These are phyloP conservation scores for Trametes cubensis DNA, from an alignment of 768 basidiomycete genomes.

Conservation along the genomic window DNA sequence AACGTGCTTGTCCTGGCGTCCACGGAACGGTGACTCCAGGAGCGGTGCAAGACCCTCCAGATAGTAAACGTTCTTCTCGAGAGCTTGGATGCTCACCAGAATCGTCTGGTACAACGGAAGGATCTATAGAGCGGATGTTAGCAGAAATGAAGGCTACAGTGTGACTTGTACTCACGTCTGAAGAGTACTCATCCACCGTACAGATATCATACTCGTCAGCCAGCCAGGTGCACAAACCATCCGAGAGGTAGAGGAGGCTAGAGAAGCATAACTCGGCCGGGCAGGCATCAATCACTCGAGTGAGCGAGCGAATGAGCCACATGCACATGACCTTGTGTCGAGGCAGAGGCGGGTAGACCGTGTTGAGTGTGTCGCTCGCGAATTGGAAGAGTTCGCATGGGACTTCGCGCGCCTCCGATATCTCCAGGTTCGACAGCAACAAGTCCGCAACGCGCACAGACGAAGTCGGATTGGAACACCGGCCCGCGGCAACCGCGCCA, in stretches of 20 bases:
- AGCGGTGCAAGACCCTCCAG: slow-evolving; percentile 53
- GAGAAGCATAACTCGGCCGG: slow-evolving; percentile 49
- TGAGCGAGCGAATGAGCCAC: slow-evolving; percentile 66
- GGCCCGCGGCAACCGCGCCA: slow-evolving; percentile 43
- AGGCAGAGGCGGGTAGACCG: slow-evolving; percentile 68
- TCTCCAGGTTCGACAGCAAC: slow-evolving; percentile 56
- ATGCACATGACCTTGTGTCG: slow-evolving; percentile 54
- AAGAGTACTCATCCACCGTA: slow-evolving; percentile 54
- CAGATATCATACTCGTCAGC: slow-evolving; percentile 58
- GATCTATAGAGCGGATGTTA: slow-evolving; percentile 44
- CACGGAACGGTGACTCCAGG: slow-evolving; percentile 59
- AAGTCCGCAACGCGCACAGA: slow-evolving; percentile 63
- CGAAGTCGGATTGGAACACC: slow-evolving; percentile 41
- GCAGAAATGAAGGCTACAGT: not conserved
- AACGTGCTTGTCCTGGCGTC: slow-evolving; percentile 49
- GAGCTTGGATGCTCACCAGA: slow-evolving; percentile 51
- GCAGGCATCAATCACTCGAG: slow-evolving; percentile 55
- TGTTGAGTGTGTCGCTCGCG: slow-evolving; percentile 58
- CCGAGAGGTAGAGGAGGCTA: slow-evolving; percentile 53
- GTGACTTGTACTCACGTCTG: slow-evolving; percentile 50
- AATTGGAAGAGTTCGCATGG: slow-evolving; percentile 60
- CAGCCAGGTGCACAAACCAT: slow-evolving; percentile 63
- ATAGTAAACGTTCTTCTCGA: slow-evolving; percentile 44
- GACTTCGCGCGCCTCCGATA: slow-evolving; percentile 52
- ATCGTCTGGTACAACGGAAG: slow-evolving; percentile 65